Conservation (phyloP, 306 rosid species). For the Malus asiatica region DNA sequence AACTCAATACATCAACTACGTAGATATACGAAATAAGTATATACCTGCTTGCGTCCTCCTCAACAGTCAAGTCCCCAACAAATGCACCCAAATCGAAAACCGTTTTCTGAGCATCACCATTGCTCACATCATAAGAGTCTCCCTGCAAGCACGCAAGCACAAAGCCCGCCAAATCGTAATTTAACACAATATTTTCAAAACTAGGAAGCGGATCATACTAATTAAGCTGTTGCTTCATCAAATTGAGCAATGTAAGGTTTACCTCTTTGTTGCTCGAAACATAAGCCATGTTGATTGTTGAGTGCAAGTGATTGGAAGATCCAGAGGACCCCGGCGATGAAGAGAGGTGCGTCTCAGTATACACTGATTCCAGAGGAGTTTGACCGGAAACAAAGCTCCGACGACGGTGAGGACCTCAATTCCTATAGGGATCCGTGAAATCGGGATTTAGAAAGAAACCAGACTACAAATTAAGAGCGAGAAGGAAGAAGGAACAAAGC, state of each 20-base stretch:
- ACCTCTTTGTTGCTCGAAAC: constrained; percentile 29
- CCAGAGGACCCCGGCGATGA: background rate
- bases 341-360: background rate
- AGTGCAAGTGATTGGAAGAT: background rate
- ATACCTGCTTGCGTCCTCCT: constrained; percentile 73
- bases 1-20: background rate
- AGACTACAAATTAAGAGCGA: background rate
- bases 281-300: constrained; percentile 23
- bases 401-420: background rate
- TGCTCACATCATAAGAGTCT: constrained; percentile 26
- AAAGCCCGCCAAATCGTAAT: background rate
- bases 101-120: constrained; percentile 31
- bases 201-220: background rate
- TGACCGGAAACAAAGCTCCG: background rate
- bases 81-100: constrained; percentile 70
- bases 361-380: background rate
- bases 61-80: constrained; percentile 70
- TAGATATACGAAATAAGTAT: background rate
- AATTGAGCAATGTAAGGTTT: background rate
- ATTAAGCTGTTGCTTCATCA: background rate
- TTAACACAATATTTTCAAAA: background rate
- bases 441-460: background rate
- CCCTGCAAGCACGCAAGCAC: constrained; percentile 24
- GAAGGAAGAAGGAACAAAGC: background rate
- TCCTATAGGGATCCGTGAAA: background rate